A percentile compares a stretch with the other conserved stretches of the same genome.
Evolutionary conservation across 345 rosid genomes (phyloP).

Genomic region (Erucastrum elatum): DNA sequence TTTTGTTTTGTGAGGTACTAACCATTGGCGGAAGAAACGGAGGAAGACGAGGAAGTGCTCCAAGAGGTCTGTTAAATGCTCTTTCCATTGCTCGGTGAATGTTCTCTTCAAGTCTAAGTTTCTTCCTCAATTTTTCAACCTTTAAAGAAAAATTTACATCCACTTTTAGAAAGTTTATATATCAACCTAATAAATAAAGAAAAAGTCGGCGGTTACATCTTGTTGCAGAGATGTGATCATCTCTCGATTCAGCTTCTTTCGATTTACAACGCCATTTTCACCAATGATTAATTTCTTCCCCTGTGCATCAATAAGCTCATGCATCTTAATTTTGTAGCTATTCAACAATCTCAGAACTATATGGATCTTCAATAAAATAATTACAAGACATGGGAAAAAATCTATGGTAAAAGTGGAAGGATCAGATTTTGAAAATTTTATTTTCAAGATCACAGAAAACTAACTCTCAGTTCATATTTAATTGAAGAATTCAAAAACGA

Average conservation of each 20-base stretch:
- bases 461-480: background rate
- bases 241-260: constrained; percentile 45
- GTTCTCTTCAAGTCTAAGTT: constrained; percentile 80
- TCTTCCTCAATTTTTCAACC: constrained; percentile 86
- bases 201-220: constrained; percentile 54
- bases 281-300: constrained; percentile 45
- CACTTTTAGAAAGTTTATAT: background rate
- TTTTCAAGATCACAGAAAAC: constrained; percentile 10
- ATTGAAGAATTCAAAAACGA: background rate
- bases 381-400: background rate
- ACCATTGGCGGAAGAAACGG: constrained; percentile 83
- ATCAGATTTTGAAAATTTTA: background rate
- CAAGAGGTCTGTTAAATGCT: constrained; percentile 82
- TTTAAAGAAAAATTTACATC: constrained; percentile 22
- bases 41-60: constrained; percentile 94
- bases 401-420: background rate
- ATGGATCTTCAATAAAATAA: background rate
- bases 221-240: constrained; percentile 64
- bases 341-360: background rate
- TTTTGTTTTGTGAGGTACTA: constrained; percentile 28
- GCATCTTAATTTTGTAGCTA: background rate
- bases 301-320: constrained; percentile 43
- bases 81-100: constrained; percentile 86
- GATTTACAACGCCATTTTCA: constrained; percentile 43
- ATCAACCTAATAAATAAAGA: background rate